Evolutionary conservation across 768 basidiomycete genomes (phyloP).

Genomic region (Calocybe gangraenosa): DNA sequence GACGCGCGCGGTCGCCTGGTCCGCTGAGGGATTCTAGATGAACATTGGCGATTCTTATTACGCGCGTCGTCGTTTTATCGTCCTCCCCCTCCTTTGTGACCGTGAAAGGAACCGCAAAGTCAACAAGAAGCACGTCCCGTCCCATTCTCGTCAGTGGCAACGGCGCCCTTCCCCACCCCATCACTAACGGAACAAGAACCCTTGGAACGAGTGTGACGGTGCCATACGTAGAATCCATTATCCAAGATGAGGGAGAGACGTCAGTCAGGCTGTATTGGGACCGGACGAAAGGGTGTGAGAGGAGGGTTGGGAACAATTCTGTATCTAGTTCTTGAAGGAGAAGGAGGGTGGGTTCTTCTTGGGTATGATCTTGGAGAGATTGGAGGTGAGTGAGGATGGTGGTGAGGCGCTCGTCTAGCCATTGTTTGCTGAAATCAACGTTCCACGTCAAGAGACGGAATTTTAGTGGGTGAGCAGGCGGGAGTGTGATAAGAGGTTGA

Average conservation of each 20-base stretch:
- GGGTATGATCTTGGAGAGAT: slow-evolving; percentile 10
- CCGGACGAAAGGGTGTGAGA: slow-evolving; percentile 40
- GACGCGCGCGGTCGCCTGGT: slow-evolving; percentile 27
- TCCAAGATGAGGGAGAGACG: slow-evolving; percentile 30
- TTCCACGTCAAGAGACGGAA: slow-evolving; percentile 40
- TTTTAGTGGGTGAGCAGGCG: no score
- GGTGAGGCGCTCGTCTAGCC: slow-evolving; percentile 27
- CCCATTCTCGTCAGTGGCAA: slow-evolving; percentile 36
- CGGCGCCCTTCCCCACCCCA: slow-evolving; percentile 20
- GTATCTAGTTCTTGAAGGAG: slow-evolving; percentile 43
- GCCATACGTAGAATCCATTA: slow-evolving; percentile 27
- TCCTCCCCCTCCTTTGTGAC: no score
- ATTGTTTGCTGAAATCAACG: slow-evolving; percentile 33
- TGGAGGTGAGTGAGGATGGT: slow-evolving; percentile 34
- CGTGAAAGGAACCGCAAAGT: slow-evolving; percentile 30
- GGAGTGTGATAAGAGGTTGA: no score
- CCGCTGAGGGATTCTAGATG: slow-evolving; percentile 47
- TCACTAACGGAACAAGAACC: slow-evolving; percentile 27
- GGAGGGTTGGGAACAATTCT: slow-evolving; percentile 31
- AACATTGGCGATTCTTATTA: slow-evolving; percentile 43
- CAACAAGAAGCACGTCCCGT: slow-evolving; percentile 43
- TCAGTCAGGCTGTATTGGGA: slow-evolving; percentile 37
- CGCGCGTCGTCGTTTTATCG: no score
- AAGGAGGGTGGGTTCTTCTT: slow-evolving; percentile 24
- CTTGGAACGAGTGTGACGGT: slow-evolving; percentile 44